Evolutionary conservation across 306 rosid genomes (phyloP).

Genomic region (Cajanus cajan): DNA sequence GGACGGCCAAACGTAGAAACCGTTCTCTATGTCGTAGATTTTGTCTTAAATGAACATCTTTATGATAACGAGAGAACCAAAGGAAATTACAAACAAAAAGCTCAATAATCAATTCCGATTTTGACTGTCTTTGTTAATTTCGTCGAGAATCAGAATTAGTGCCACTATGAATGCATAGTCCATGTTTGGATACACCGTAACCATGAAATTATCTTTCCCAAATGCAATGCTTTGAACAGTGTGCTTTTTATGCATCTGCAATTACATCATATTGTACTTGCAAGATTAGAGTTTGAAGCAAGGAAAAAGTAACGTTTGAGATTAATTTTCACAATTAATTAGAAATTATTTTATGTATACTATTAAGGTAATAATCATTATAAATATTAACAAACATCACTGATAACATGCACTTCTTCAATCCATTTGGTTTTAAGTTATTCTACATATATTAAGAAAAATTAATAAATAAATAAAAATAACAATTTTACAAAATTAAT

Average conservation of each 20-base stretch:
- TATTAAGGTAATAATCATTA: no score
- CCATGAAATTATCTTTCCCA: slow-evolving; percentile 45
- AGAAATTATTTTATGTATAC: no score
- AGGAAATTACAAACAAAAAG: neutral
- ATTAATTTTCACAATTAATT: no score
- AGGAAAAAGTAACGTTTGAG: neutral
- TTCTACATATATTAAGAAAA: no score
- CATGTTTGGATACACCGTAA: slow-evolving; percentile 47
- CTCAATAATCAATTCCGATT: neutral
- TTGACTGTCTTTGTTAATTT: slow-evolving; percentile 34
- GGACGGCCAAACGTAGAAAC: neutral
- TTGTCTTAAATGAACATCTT: neutral
- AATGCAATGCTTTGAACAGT: slow-evolving; percentile 28
- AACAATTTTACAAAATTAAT: no score
- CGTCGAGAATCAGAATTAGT: slow-evolving; percentile 44
- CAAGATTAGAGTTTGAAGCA: neutral
- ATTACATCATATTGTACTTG: neutral
- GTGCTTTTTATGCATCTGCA: slow-evolving; percentile 55
- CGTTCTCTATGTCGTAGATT: neutral
- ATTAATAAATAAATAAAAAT: no score
- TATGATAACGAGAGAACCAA: neutral
- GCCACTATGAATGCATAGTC: slow-evolving; percentile 53
- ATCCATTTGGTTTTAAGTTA: no score
- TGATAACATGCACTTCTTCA: no score
- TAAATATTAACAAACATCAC: no score